Evolutionary conservation across 2,329 filamentous ascomycete genomes (phyloP).

Genomic region (Penicillium sp.): DNA sequence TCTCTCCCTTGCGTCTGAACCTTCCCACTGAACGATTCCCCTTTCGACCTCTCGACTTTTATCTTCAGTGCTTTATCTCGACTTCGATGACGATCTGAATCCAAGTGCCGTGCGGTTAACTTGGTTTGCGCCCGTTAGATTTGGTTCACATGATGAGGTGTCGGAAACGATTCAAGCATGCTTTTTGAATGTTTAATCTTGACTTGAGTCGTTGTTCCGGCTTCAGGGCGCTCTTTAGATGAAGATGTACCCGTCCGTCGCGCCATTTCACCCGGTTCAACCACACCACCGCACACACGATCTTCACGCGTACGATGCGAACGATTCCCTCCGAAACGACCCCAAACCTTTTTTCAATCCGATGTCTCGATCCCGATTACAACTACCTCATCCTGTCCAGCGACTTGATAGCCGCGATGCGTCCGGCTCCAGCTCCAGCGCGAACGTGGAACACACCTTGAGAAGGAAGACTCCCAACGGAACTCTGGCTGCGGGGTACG

Average conservation of each 20-base stretch:
- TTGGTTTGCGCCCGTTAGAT: constrained; percentile 2
- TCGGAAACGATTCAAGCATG: constrained; percentile 47
- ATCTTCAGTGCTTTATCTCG: background rate
- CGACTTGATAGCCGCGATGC: constrained; percentile 34
- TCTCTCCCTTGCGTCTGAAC: constrained; percentile 32
- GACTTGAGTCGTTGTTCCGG: constrained; percentile 24
- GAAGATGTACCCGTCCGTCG: constrained; percentile 54
- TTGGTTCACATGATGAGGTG: constrained; percentile 45
- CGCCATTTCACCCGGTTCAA: constrained; percentile 45
- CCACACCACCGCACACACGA: constrained; percentile 42
- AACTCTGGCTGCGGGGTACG: constrained; percentile 88
- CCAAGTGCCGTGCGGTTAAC: background rate
- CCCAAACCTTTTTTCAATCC: constrained; percentile 29
- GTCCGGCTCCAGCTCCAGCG: constrained; percentile 23
- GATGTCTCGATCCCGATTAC: constrained; percentile 34
- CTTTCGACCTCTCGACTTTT: background rate
- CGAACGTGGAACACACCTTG: constrained; percentile 68
- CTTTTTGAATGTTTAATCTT: constrained; percentile 36
- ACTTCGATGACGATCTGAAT: background rate
- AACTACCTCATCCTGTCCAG: constrained; percentile 43
- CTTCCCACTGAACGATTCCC: constrained; percentile 8
- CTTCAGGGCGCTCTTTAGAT: constrained; percentile 14
- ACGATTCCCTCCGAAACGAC: constrained; percentile 30
- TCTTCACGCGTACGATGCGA: constrained; percentile 33
- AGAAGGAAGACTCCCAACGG: constrained; percentile 91